phyloP scores from a whole-genome alignment of 441 rosid genomes.

The Theobroma grandiflorum region DNA sequence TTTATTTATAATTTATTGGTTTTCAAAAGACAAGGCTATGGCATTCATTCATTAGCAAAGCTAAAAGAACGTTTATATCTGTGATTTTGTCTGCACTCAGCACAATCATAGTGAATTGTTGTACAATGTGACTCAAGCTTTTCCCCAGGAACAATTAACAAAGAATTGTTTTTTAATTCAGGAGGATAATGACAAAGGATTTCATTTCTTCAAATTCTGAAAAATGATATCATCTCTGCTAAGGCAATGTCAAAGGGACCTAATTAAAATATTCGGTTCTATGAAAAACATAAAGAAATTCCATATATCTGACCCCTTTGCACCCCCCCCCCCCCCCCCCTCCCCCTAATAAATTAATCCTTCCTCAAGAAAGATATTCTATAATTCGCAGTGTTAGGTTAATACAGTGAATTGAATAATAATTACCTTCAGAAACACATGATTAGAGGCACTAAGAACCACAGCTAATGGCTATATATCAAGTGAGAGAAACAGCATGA shows the following conservation, averaged over 20 bases:
- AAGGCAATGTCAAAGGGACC: constrained; percentile 2
- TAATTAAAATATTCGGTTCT: background rate
- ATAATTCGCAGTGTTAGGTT: background rate
- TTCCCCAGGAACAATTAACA: background rate
- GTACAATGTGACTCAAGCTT: background rate
- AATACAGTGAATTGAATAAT: constrained; percentile 11
- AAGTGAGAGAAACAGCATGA: constrained; percentile 20
- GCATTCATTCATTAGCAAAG: constrained; percentile 1
- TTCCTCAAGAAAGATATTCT: background rate
- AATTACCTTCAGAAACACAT: constrained; percentile 2
- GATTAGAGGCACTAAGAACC: constrained; percentile 27
- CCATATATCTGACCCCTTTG: no score
- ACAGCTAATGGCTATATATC: constrained; percentile 18
- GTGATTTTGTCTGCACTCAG: constrained; percentile 17
- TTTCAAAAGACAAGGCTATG: background rate
- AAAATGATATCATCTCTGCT: constrained; percentile 1
- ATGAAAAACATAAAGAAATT: background rate
- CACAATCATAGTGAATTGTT: background rate
- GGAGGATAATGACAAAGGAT: background rate
- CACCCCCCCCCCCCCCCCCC: no score
- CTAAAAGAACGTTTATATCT: background rate
- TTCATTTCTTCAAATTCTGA: background rate
- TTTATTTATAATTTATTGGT: background rate
- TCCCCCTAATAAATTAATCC: no score
- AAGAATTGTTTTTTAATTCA: constrained; percentile 1